Base-by-base conservation (phyloP, 257 asterid species). In the Verbena officinalis region DNA sequence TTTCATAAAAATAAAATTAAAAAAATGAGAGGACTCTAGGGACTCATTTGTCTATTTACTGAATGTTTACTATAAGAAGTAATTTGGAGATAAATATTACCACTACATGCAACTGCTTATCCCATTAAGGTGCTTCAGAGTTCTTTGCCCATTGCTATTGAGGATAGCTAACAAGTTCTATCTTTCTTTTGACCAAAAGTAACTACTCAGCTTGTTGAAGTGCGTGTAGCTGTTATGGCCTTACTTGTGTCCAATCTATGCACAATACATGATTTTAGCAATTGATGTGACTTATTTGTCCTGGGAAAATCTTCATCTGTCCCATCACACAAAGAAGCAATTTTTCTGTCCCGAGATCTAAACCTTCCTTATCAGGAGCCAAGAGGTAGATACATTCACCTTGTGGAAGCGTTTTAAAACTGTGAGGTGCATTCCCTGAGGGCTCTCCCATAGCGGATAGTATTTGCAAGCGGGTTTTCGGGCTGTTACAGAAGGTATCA, bases 111-210 rank as follows among this genome's bases (percentile, higher is more conserved):
- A 31, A 49, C 43, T 46, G 30, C 21, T 65, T 24, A 14, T 50
- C 52, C 44, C 30, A 27, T 50, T 21, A 10, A 52, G 21, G 57
- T 20, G 61, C 30, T 59, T 52, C 33, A 17, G 4, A 68, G 59
- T 43, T 27, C 55, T 40, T 7, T 19, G 12, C 19, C 34, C 36
- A 17, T 42, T 56, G 64, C 50, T 68, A 23, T 24, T 43, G 66
- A 60, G 55, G 5, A 24, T 60, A 14, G 38, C 27, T 42, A 16
- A 24, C 10, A 22, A 14, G 22, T 42, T 54, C 10, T 22, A 36
- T 51, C 21, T 40, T 4, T 42, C 45, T 42, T 27, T 27, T 43
- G 61, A 42, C 7, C 20, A 7, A 54, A 56, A 34, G 20, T 36
- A 34, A 34, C 14, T 38, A 9, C 42, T 40, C 64, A 16, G 63